Percentiles rank a stretch among this genome's conserved stretches.
Evolutionary conservation across 163 green algal genomes (phyloP).

Genomic region (Prototheca wickerhamii): DNA sequence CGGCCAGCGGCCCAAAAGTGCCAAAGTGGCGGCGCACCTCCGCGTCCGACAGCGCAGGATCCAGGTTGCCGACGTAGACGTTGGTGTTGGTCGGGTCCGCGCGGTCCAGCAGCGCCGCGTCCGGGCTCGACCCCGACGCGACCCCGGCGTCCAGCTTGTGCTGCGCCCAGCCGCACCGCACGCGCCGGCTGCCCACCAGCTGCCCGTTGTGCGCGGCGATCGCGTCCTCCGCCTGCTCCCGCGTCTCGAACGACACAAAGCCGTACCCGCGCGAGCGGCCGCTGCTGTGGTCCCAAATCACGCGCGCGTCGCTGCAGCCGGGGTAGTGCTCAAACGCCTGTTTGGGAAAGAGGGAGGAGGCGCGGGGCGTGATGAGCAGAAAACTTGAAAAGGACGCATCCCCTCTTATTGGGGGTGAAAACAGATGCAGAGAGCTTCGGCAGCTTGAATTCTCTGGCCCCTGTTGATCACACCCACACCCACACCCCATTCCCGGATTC

Average conservation of each 20-base stretch:
- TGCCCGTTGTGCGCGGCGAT: conserved; percentile 44
- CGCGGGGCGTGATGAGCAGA: too few relatives aligned
- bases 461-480: too few relatives aligned
- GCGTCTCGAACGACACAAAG: conserved; percentile 58
- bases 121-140: not conserved
- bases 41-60: conserved; percentile 22
- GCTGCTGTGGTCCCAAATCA: conserved; percentile 69
- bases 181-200: conserved; percentile 34
- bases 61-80: conserved; percentile 51
- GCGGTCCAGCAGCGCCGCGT: conserved; percentile 10
- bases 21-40: conserved; percentile 27
- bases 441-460: too few relatives aligned
- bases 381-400: too few relatives aligned
- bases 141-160: conserved; percentile 45
- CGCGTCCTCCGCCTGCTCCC: conserved; percentile 37
- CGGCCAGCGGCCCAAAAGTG: conserved; percentile 16
- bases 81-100: conserved; percentile 49
- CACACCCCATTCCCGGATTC: not conserved
- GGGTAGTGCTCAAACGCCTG: conserved; percentile 28
- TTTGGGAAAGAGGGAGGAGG: too few relatives aligned
- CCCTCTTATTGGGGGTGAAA: too few relatives aligned
- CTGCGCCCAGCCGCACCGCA: conserved; percentile 62
- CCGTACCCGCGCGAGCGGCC: conserved; percentile 64
- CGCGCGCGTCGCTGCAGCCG: conserved; percentile 51
- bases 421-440: too few relatives aligned